These are phyloP conservation scores for Volvox carteri DNA, from an alignment of 163 green algal species.

Conservation along the genomic window DNA sequence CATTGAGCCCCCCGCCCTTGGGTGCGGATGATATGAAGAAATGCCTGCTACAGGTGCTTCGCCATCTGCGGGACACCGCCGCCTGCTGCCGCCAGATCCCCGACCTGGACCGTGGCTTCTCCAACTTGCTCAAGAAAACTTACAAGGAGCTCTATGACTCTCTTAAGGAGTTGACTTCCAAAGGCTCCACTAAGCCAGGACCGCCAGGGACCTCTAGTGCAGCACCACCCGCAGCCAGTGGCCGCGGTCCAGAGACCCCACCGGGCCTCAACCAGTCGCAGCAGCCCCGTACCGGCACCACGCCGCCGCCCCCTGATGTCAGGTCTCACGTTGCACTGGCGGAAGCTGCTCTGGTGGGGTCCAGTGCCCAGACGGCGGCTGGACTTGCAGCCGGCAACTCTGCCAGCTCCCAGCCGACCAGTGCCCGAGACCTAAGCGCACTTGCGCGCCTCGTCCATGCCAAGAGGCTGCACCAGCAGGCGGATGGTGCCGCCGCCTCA, in stretches of 20 bases:
- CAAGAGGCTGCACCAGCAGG: constrained; percentile 39
- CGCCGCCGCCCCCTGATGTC: no score
- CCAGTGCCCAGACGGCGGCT: neutral
- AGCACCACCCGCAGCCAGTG: neutral
- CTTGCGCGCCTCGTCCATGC: constrained; percentile 14
- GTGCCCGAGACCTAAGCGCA: neutral
- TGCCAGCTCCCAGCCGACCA: neutral
- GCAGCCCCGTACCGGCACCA: no score
- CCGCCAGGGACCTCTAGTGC: no score
- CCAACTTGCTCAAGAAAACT: neutral
- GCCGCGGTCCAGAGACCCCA: no score
- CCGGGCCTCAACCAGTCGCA: no score
- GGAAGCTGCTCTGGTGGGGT: no score
- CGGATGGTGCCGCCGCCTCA: neutral
- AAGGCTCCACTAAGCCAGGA: no score
- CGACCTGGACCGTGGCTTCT: constrained; percentile 7
- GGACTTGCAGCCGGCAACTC: neutral
- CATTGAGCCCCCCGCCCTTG: neutral
- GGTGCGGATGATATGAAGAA: constrained; percentile 13
- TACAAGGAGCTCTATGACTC: constrained; percentile 33
- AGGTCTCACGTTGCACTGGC: no score
- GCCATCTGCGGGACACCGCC: constrained; percentile 27
- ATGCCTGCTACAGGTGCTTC: neutral
- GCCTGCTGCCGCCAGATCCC: neutral
- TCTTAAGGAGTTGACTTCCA: neutral